A percentile compares a stretch with the other conserved stretches of the same genome.
Evolutionary conservation across 1,284 basidiomycete genomes (phyloP).

Genomic region (Irpex sp.): DNA sequence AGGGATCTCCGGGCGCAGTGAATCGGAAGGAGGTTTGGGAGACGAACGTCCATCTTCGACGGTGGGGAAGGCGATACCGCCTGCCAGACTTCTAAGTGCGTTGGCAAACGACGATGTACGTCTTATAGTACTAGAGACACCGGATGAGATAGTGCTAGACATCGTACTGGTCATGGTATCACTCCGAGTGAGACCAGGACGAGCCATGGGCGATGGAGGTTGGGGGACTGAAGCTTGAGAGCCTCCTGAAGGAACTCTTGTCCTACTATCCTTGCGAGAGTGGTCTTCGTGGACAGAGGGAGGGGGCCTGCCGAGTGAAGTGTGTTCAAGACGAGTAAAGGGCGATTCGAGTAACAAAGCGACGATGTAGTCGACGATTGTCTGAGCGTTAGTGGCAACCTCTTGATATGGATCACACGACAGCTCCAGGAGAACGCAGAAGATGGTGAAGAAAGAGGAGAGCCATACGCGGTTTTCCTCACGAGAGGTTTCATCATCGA

Average conservation of each 20-base stretch:
- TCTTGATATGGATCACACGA: constrained; percentile 93
- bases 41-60: constrained; percentile 50
- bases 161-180: constrained; percentile 48
- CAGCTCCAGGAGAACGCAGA: constrained; percentile 85
- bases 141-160: constrained; percentile 49
- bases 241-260: constrained; percentile 52
- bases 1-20: constrained; percentile 26
- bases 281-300: constrained; percentile 30
- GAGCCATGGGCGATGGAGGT: constrained; percentile 35
- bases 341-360: constrained; percentile 88
- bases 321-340: constrained; percentile 70
- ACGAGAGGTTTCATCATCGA: constrained; percentile 64
- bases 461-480: constrained; percentile 83
- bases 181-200: constrained; percentile 49
- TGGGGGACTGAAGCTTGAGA: constrained; percentile 37
- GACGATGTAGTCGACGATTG: constrained; percentile 90
- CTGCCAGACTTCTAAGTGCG: constrained; percentile 75
- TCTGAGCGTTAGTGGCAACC: constrained; percentile 87
- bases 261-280: constrained; percentile 28
- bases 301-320: constrained; percentile 55
- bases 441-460: constrained; percentile 92
- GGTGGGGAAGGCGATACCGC: constrained; percentile 64
- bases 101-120: constrained; percentile 85
- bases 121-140: constrained; percentile 64
- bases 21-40: constrained; percentile 29